Evolutionary conservation across 1,139 yeast genomes (phyloP).

Genomic region (Sporopachydermia cereana): DNA sequence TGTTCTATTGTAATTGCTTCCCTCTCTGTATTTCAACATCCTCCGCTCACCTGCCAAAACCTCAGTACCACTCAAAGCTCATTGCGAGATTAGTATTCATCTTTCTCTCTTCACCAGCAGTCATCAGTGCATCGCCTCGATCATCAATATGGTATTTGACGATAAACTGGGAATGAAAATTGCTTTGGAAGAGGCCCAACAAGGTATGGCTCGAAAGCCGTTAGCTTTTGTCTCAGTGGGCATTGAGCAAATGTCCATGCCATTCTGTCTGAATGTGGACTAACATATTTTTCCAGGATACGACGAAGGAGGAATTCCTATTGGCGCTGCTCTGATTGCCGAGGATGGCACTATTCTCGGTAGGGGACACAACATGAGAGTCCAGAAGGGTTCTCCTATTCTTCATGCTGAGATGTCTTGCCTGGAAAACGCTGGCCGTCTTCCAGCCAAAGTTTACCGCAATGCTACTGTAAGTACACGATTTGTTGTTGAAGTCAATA

Average conservation of each 20-base stretch:
- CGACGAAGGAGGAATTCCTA: constrained; percentile 86
- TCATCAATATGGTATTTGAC: constrained; percentile 40
- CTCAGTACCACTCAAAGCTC: too few relatives aligned
- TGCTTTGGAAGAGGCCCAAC: constrained; percentile 62
- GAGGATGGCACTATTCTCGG: constrained; percentile 76
- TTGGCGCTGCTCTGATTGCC: constrained; percentile 59
- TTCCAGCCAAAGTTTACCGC: constrained; percentile 55
- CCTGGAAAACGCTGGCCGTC: constrained; percentile 80
- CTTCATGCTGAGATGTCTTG: constrained; percentile 88
- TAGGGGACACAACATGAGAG: constrained; percentile 78
- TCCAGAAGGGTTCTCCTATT: constrained; percentile 70
- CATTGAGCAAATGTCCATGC: too few relatives aligned
- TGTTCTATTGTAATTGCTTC: too few relatives aligned
- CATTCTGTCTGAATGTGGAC: too few relatives aligned
- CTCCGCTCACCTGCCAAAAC: too few relatives aligned
- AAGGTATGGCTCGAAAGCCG: too few relatives aligned
- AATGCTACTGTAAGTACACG: constrained; percentile 40
- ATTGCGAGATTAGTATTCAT: too few relatives aligned
- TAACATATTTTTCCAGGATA: constrained; percentile 30
- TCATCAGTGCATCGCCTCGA: too few relatives aligned
- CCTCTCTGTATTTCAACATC: too few relatives aligned
- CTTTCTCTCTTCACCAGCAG: too few relatives aligned
- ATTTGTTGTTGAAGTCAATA: not conserved
- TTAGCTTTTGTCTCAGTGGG: too few relatives aligned
- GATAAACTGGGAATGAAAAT: constrained; percentile 55